Percentiles rank a stretch among this genome's conserved stretches.
Conservation (phyloP, 2,329 filamentous ascomycete species). For the Lasiodiplodia sp. region DNA sequence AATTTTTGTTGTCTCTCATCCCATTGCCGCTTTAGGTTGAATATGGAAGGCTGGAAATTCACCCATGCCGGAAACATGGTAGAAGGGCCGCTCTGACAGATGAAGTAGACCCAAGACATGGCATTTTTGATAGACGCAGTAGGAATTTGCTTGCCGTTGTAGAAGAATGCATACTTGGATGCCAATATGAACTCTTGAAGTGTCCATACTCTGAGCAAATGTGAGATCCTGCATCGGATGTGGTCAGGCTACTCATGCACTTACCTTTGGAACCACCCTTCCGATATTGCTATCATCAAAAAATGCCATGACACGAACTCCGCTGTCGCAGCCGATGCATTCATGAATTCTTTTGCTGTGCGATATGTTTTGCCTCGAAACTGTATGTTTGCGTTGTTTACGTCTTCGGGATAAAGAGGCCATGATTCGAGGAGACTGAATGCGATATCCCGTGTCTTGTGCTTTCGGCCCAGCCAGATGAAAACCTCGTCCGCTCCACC, state of each 20-base stretch:
- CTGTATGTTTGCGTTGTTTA: neutral
- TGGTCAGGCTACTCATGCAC: neutral
- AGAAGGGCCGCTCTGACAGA: neutral
- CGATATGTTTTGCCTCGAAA: neutral
- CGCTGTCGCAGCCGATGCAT: neutral
- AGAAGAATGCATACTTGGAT: neutral
- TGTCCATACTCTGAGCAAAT: neutral
- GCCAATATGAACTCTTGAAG: constrained; percentile 2
- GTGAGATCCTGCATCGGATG: no score
- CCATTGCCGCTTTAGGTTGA: neutral
- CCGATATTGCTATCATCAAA: neutral
- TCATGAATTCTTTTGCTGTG: neutral
- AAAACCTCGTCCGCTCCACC: neutral
- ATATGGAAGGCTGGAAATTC: neutral
- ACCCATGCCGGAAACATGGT: neutral
- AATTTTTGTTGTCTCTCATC: neutral
- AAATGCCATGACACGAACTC: neutral
- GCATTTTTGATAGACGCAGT: neutral
- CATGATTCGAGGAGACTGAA: neutral
- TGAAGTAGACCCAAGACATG: constrained; percentile 6
- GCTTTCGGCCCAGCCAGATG: neutral
- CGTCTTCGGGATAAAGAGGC: neutral
- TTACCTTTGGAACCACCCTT: constrained; percentile 4
- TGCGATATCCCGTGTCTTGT: neutral
- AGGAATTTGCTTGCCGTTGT: neutral